Base-by-base conservation (phyloP, 495 filamentous ascomycete species). In the Xanthoparmelia taractica region DNA sequence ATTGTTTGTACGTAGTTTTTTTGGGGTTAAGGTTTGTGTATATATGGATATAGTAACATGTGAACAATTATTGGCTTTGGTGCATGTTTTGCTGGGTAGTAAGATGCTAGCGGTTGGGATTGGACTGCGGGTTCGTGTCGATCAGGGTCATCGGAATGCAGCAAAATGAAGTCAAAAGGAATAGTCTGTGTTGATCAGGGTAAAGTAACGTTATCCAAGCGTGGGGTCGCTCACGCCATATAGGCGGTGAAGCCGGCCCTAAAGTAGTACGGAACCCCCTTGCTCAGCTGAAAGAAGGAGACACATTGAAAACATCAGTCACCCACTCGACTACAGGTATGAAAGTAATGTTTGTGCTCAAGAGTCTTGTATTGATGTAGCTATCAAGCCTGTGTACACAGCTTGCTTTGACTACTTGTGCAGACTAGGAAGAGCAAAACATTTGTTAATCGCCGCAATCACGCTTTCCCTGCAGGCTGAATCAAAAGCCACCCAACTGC, bases 341-440 rank as follows among this genome's bases (percentile, higher is more conserved):
- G 2, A 8, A 10, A 8, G 6, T 6, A 18, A 18, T 11, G 1
- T 13, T 29, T 52, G 27, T 15, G 25, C 37, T 56, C 27, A 45
- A 17, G 29, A 56, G 50, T 29, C 52, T 23, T 55, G 10, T 25
- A 45, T 56, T 56, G 50, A 62, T 43, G 50, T 25, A 62, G 36
- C 48, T 41, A 56, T 12, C 23, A 29, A 33, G 36, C 36, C 48
- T 61, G 55, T 7, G 34, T 38, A 55, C 33, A 33, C 33, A 33
- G 25, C 17, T n/a, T n/a, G n/a, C 12, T 20, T 29, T 48, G 2
- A 27, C 15, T 33, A 31, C 5, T 36, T 10, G n/a, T n/a, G 10
- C 34, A 36, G 29, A 37, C 23, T n/a, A 11, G 15, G 23, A 29
- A 27, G 59, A 55, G 37, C 48, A 25, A 29, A 38, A 15, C 4